Base-by-base conservation (phyloP, 352 stramenopile species). In the Globisporangium perplexum region DNA sequence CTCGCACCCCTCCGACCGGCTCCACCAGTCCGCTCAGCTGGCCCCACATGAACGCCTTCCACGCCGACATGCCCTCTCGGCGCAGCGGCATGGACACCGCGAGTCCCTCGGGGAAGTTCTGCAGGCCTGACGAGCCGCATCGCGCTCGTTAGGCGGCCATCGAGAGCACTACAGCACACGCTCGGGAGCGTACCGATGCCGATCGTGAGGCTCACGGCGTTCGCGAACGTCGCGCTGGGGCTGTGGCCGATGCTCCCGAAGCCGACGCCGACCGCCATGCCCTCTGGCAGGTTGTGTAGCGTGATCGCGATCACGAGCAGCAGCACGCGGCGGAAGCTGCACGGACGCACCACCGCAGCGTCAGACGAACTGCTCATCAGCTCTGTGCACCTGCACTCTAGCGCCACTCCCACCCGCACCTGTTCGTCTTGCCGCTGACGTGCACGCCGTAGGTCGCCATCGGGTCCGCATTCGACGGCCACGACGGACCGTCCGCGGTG, bases 91-190 rank as follows among this genome's bases (percentile, higher is more conserved):
- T 90, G 17, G 85, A 95, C 52, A 96, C 88, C 1, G 86, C 87
- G 18, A 96, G 60, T 1, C 88, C 88, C 43, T 96, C 88, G 0
- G 88, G 88, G 50, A 96, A 96, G 51, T 96, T 96, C 65, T 96
- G 88, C 24, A 96, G 62, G 7, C 88, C 72, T 72, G 38, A 0
- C 7, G 22, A 5, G 5, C 3, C 26, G 26, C 26, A 30, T 35
- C 30, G 30, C 2, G 30, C 30, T 12, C 30, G 30, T 35, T 35
- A 35, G 30, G 10, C 5, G 26, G 5, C 26, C n/a, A n/a, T n/a
- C n/a, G n/a, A n/a, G n/a, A n/a, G n/a, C n/a, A n/a, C n/a, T n/a
- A n/a, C n/a, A n/a, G 28, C 7, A 31, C 28, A 31, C 28, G 28
- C 7, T 31, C 28, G 28, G 10, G 6, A 31, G 28, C 28, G 17